A percentile compares a stretch with the other conserved stretches of the same genome.
Evolutionary conservation across 2,329 filamentous ascomycete genomes (phyloP).

Genomic region (Didymella exigua): DNA sequence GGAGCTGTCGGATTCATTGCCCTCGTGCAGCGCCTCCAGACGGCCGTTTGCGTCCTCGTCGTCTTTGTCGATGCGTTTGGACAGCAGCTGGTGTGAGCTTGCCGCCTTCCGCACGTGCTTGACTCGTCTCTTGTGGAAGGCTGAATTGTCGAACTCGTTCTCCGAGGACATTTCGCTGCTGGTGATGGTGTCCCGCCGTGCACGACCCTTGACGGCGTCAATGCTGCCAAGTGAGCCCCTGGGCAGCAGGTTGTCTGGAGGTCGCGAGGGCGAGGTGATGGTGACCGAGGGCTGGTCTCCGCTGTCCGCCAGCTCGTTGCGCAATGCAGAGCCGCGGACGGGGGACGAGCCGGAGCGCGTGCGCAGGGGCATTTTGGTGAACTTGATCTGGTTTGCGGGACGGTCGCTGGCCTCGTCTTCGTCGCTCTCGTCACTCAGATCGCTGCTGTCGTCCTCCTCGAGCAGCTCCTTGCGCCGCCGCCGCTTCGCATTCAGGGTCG

Average conservation of each 20-base stretch:
- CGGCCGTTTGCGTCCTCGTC: slow-evolving; percentile 39
- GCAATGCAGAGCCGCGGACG: slow-evolving; percentile 55
- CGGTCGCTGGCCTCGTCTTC: slow-evolving; percentile 68
- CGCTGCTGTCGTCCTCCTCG: slow-evolving; percentile 85
- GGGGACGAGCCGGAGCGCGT: slow-evolving; percentile 88
- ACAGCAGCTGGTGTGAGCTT: slow-evolving; percentile 58
- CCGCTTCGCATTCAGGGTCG: slow-evolving; percentile 67
- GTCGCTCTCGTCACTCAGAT: slow-evolving; percentile 83
- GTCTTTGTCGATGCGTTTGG: slow-evolving; percentile 60
- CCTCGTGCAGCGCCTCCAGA: slow-evolving; percentile 50
- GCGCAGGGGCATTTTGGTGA: slow-evolving; percentile 91
- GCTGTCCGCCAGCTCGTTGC: slow-evolving; percentile 61
- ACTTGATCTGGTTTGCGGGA: slow-evolving; percentile 88
- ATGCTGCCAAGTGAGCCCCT: slow-evolving; percentile 74
- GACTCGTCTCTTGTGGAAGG: slow-evolving; percentile 65
- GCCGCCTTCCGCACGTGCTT: slow-evolving; percentile 66
- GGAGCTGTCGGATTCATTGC: slow-evolving; percentile 48
- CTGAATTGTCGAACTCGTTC: slow-evolving; percentile 73
- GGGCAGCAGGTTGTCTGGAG: slow-evolving; percentile 56
- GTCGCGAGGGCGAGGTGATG: slow-evolving; percentile 61
- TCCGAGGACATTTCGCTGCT: slow-evolving; percentile 85
- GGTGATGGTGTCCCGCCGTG: slow-evolving; percentile 76
- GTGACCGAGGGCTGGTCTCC: slow-evolving; percentile 60
- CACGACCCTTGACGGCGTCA: slow-evolving; percentile 71
- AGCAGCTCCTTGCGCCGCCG: slow-evolving; percentile 73